Evolutionary conservation across 1,284 basidiomycete species (phyloP).

Genomic region (Erythrobasidium hasegawianum): DNA sequence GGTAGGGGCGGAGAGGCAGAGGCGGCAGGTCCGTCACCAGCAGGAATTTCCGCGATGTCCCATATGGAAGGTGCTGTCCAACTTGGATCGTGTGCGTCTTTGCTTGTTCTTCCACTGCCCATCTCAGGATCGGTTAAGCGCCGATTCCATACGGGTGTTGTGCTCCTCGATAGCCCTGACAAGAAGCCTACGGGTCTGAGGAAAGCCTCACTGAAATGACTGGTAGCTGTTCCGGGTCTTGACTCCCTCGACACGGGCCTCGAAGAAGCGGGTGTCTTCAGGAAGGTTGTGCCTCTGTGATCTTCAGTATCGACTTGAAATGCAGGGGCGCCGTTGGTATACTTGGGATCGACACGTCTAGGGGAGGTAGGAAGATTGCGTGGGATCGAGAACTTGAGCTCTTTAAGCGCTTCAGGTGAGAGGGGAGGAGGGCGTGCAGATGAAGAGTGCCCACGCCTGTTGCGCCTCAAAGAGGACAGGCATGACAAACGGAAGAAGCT

Average conservation of each 20-base stretch:
- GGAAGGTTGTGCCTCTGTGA: neutral
- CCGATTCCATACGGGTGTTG: neutral
- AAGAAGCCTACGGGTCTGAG: slow-evolving; percentile 6
- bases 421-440: neutral
- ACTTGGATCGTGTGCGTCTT: slow-evolving; percentile 4
- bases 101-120: neutral
- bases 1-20: slow-evolving; percentile 12
- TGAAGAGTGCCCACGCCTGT: too few relatives aligned
- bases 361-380: neutral
- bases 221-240: neutral
- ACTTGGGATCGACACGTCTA: neutral
- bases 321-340: neutral
- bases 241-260: neutral
- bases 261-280: neutral
- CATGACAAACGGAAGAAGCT: too few relatives aligned
- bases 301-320: neutral
- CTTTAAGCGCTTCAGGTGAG: neutral
- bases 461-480: too few relatives aligned
- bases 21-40: neutral
- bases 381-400: neutral
- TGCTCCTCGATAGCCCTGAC: neutral
- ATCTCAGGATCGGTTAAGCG: neutral
- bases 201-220: slow-evolving; percentile 17
- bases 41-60: slow-evolving; percentile 13
- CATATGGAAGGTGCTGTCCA: slow-evolving; percentile 23